Conservation (phyloP, 441 rosid genomes). For the Cnidoscolus chayamansa region DNA sequence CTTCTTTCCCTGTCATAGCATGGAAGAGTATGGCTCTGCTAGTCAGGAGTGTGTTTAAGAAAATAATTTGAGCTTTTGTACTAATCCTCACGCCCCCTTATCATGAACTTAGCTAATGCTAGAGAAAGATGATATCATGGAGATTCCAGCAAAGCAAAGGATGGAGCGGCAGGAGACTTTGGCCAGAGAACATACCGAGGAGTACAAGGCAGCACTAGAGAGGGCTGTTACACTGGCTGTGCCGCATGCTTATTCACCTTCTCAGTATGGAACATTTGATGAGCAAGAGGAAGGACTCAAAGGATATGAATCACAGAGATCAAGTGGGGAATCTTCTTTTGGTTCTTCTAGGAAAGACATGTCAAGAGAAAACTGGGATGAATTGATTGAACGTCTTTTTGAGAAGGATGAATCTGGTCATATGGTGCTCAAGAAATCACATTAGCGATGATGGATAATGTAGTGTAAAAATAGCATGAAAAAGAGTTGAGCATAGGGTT, state of each 20-base stretch:
- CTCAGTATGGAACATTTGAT: conserved; percentile 75
- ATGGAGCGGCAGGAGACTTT: conserved; percentile 85
- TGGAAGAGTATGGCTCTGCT: not conserved
- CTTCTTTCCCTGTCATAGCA: no score
- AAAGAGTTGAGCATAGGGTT: not conserved
- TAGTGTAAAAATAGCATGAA: not conserved
- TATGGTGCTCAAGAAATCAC: conserved; percentile 48
- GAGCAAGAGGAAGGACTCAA: conserved; percentile 35
- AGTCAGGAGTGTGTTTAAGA: not conserved
- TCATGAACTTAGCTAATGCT: conserved; percentile 50
- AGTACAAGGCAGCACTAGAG: conserved; percentile 75
- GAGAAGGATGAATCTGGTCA: conserved; percentile 72
- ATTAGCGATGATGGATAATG: conserved; percentile 24
- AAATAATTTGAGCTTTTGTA: not conserved
- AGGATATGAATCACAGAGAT: conserved; percentile 27
- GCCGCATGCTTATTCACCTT: conserved; percentile 65
- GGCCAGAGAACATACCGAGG: conserved; percentile 63
- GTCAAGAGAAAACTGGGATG: conserved; percentile 62
- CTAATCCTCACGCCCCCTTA: not conserved
- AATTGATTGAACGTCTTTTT: conserved; percentile 63
- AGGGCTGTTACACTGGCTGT: conserved; percentile 75
- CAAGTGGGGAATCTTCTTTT: conserved; percentile 37
- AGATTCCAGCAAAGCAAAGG: conserved; percentile 68
- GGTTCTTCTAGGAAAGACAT: conserved; percentile 31
- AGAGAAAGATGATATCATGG: conserved; percentile 65